phyloP scores from a whole-genome alignment of 2,329 filamentous ascomycete species.

The Daldinia sp. region DNA sequence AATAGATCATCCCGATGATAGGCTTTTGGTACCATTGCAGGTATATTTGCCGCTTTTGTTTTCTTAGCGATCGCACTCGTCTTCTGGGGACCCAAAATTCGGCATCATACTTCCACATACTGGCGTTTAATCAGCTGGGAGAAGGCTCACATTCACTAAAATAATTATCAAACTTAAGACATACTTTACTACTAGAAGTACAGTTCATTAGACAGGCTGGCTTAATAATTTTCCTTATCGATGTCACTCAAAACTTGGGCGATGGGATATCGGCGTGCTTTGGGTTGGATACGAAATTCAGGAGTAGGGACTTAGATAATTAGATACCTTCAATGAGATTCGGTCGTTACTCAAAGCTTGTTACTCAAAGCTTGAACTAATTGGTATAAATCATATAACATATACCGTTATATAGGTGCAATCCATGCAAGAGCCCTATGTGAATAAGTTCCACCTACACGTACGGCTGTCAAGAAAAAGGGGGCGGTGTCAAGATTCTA shows the following conservation, averaged over 20 bases:
- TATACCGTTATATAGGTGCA: background rate
- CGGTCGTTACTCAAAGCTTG: background rate
- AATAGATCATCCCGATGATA: background rate
- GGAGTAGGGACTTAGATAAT: background rate
- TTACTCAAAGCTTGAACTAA: background rate
- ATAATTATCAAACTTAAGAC: background rate
- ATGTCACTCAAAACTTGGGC: background rate
- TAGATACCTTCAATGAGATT: background rate
- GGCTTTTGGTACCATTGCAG: conserved; percentile 25
- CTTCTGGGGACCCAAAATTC: conserved; percentile 28
- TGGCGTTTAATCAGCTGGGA: conserved; percentile 31
- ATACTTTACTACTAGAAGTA: background rate
- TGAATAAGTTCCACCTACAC: too few species aligned
- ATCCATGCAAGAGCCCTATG: background rate
- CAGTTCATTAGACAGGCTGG: background rate
- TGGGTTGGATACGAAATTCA: background rate
- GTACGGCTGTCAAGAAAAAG: too few species aligned
- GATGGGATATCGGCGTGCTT: background rate
- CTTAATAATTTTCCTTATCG: background rate
- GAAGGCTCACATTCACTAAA: conserved; percentile 14
- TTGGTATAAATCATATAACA: background rate
- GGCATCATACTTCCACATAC: conserved; percentile 27
- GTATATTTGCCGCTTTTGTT: conserved; percentile 26
- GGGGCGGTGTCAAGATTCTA: too few species aligned
- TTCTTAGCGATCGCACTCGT: conserved; percentile 13